Base-by-base conservation (phyloP, 148 eudicot species). In the Rhododendron molle region DNA sequence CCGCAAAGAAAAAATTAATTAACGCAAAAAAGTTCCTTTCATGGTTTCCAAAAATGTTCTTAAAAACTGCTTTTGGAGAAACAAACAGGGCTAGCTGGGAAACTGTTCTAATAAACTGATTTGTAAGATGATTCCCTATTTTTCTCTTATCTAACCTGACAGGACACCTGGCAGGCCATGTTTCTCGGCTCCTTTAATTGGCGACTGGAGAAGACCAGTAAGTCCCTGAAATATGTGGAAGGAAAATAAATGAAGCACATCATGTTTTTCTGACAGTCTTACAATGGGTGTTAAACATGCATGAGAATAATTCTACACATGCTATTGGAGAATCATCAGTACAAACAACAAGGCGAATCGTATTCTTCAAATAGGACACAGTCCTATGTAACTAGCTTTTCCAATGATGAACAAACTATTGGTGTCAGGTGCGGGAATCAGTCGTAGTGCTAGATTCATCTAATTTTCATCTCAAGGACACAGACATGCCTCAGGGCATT, bases 171-270 rank as follows among this genome's bases (percentile, higher is more conserved):
- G 98, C 81, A 95, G 91, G 60, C 98, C 99, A 90, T 97, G 98
- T 81, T 93, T 93, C 87, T 95, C 99, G 52, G 99, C 99, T 86
- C 98, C 99, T 92, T 87, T 93, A 84, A 97, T 92, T 56, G 99
- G 99, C 40, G 98, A 94, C 79, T 97, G 99, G 83, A 97, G 98
- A 56, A 97, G 98, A 83, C 98, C 98, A 43, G 99, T 97, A 46
- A 97, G 94, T 72, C 98, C 99, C 99, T 96, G 88, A 52, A 82
- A 84, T 46, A 84, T 47, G 81, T 65, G 16, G 80, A 73, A 81
- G 32, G 7, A 58, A 28, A 84, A 84, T 13, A 50, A 36, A 34
- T 76, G 50, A 50, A 74, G 46, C 81, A 34, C 18, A 5, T 10
- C 7, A 36, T 10, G 52, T 71, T 30, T 83, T 83, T 28, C 65